Evolutionary conservation across 495 filamentous ascomycete genomes (phyloP).

Genomic region (Copromyces sp.): DNA sequence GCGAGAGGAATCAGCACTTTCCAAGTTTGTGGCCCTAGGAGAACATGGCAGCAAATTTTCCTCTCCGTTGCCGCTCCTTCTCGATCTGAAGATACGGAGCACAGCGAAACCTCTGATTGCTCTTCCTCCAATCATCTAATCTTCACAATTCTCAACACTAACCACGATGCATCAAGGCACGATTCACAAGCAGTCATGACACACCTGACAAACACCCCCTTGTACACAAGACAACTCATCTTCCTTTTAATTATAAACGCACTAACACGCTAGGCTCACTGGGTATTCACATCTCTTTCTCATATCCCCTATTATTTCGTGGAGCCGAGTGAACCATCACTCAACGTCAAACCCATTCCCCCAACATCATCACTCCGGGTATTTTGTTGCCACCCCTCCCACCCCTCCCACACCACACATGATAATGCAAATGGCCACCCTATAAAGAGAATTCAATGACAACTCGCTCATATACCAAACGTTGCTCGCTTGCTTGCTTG

Average conservation of each 20-base stretch:
- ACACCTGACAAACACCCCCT: not conserved
- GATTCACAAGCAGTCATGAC: too few species aligned
- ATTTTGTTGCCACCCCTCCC: not conserved
- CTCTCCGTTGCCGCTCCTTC: too few species aligned
- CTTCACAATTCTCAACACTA: too few species aligned
- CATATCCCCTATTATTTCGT: not conserved
- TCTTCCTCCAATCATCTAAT: too few species aligned
- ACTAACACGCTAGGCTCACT: not conserved
- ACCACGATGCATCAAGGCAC: too few species aligned
- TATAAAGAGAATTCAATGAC: not conserved
- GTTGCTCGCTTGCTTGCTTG: not conserved
- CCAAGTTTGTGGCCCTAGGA: too few species aligned
- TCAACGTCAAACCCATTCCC: not conserved
- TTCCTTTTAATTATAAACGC: not conserved
- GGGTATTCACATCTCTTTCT: not conserved
- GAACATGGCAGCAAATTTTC: too few species aligned
- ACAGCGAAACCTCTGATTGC: too few species aligned
- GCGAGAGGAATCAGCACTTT: too few species aligned
- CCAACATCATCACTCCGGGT: not conserved
- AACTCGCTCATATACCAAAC: not conserved
- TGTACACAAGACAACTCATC: not conserved
- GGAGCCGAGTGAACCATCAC: not conserved
- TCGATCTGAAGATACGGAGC: too few species aligned
- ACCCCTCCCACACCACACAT: not conserved
- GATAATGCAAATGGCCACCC: not conserved